phyloP scores from a whole-genome alignment of 116 monocot species.

The Posidonia oceanica region DNA sequence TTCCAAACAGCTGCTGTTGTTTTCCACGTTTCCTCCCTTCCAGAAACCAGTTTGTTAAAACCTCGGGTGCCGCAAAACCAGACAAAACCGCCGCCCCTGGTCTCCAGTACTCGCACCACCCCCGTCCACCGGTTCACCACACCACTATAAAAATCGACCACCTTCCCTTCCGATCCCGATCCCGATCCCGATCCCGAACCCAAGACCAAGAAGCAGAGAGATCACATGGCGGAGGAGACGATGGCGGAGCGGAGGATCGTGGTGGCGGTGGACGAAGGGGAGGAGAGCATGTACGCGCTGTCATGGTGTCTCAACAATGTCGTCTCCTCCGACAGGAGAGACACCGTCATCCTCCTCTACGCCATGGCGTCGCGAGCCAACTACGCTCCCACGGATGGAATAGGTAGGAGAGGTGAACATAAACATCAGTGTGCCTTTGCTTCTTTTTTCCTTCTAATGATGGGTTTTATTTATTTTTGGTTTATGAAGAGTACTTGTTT shows the following conservation, averaged over 20 bases:
- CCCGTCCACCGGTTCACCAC: not conserved
- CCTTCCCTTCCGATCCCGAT: not conserved
- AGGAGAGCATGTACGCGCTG: slow-evolving; percentile 30
- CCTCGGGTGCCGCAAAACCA: too few species aligned
- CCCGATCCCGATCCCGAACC: too few species aligned
- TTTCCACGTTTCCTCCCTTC: too few species aligned
- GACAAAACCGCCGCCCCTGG: too few species aligned
- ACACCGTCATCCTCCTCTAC: slow-evolving; percentile 22
- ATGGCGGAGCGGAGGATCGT: slow-evolving; percentile 16
- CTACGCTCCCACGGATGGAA: slow-evolving; percentile 18
- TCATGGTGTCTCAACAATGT: slow-evolving; percentile 20
- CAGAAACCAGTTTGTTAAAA: too few species aligned
- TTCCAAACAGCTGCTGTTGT: too few species aligned
- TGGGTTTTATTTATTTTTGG: not conserved
- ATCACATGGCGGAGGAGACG: not conserved
- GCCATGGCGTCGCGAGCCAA: slow-evolving; percentile 8
- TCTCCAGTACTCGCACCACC: too few species aligned
- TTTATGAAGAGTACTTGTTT: slow-evolving; percentile 11
- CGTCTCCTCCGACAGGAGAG: not conserved
- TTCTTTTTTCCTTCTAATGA: not conserved
- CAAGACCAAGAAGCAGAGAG: not conserved
- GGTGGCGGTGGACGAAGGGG: slow-evolving; percentile 28
- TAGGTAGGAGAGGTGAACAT: slow-evolving; percentile 6
- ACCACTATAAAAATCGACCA: not conserved
- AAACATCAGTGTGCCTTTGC: not conserved